Percentiles rank a stretch among this genome's conserved stretches.
These are phyloP conservation scores for Diaporthe australafricana DNA, from an alignment of 2,329 filamentous ascomycete species.

Conservation along the genomic window DNA sequence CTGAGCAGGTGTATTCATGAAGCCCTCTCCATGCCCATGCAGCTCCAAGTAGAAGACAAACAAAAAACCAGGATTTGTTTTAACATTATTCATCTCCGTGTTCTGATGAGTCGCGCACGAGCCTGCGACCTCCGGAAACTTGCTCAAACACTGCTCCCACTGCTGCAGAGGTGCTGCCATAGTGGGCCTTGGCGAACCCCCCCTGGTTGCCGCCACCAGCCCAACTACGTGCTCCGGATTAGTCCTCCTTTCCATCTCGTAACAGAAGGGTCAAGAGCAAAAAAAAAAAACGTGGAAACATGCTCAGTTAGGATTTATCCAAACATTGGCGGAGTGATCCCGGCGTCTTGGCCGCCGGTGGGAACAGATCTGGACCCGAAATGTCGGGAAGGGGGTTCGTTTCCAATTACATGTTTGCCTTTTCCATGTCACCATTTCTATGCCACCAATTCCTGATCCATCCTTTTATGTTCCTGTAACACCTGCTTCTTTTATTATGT, in stretches of 20 bases:
- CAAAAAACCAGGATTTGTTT: neutral
- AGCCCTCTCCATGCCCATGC: neutral
- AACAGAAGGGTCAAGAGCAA: no score
- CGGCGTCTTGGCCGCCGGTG: constrained; percentile 16
- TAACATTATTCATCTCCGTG: neutral
- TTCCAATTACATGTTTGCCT: constrained; percentile 4
- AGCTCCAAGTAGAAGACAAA: neutral
- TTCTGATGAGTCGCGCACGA: constrained; percentile 20
- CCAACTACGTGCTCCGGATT: constrained; percentile 17
- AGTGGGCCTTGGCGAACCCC: constrained; percentile 12
- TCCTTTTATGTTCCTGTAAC: neutral
- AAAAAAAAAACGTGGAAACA: constrained; percentile 1
- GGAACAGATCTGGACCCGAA: constrained; percentile 12
- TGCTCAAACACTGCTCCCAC: constrained; percentile 10
- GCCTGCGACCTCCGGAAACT: constrained; percentile 20
- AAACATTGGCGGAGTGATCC: constrained; percentile 5
- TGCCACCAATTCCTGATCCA: neutral
- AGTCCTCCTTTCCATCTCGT: neutral
- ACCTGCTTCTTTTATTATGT: neutral
- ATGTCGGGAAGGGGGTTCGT: constrained; percentile 9
- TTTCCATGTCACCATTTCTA: neutral
- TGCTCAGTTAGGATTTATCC: constrained; percentile 15
- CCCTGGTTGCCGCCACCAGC: neutral
- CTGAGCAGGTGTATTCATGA: no score
- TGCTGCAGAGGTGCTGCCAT: constrained; percentile 16